Conservation (phyloP, 768 basidiomycete species). For the Boletus barrowsii region DNA sequence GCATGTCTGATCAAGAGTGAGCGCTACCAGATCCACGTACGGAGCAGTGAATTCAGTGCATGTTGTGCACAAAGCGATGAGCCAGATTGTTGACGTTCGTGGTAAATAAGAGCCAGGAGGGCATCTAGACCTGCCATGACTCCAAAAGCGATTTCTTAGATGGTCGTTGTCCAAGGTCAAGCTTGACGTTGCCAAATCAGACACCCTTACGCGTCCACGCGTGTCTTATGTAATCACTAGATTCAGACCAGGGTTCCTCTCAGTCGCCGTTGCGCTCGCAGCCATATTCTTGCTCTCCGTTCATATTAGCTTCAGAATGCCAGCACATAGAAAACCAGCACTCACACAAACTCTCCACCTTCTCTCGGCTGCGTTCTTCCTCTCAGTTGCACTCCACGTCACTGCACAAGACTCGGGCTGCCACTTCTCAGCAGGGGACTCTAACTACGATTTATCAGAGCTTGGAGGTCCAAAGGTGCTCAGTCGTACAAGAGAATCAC, state of each 20-base stretch:
- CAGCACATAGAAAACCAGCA: slow-evolving; percentile 12
- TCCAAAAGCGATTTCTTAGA: slow-evolving; percentile 3
- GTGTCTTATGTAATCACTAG: slow-evolving; percentile 28
- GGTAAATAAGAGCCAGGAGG: slow-evolving; percentile 62
- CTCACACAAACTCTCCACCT: not conserved
- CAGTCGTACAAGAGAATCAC: slow-evolving; percentile 50
- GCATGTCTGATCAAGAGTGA: slow-evolving; percentile 40
- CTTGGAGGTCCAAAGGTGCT: slow-evolving; percentile 52
- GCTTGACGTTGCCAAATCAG: slow-evolving; percentile 16
- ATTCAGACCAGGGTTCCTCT: slow-evolving; percentile 4
- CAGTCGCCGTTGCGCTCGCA: too few relatives aligned
- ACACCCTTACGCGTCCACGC: slow-evolving; percentile 28
- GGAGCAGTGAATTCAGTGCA: slow-evolving; percentile 76
- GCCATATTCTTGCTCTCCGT: not conserved
- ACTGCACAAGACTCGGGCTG: slow-evolving; percentile 46
- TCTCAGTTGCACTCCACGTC: slow-evolving; percentile 23
- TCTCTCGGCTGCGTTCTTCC: slow-evolving; percentile 14
- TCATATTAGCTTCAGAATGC: slow-evolving; percentile 18
- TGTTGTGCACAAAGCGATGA: slow-evolving; percentile 89
- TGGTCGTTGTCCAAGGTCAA: slow-evolving; percentile 14
- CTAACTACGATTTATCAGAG: slow-evolving; percentile 58
- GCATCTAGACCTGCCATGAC: slow-evolving; percentile 58
- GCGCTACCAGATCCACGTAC: slow-evolving; percentile 42
- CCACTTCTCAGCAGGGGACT: slow-evolving; percentile 36
- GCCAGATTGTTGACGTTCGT: slow-evolving; percentile 72